Evolutionary conservation across 805 yeast genomes (phyloP), one percentile per base, ranked within the genome.

Genomic region (Candida qinlingensis): DNA sequence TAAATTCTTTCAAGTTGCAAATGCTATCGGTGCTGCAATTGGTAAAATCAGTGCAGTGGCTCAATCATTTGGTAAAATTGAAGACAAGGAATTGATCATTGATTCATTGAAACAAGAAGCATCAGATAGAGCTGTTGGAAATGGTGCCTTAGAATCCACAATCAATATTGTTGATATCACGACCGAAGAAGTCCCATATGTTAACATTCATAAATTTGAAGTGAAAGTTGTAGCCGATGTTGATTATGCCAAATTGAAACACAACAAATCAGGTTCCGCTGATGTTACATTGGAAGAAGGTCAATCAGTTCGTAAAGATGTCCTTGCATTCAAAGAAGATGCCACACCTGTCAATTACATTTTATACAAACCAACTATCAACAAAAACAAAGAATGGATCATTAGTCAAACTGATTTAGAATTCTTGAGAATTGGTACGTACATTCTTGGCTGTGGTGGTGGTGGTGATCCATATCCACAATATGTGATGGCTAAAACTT

Each of bases 361-460:
- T 7, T 37, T 29, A 36, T 57, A 57, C 44, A 51, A 39, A 29
- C 61, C 61, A 12, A 12, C 11, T 7, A 39, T 56, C 39, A 53
- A 50, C 28, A 40, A 39, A 1, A 34, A 50, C 33, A 47, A 45
- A 49, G 45, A 76, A 66, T 57, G 60, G 60, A 37, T 44, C n/a
- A 39, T 57, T 3, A 44, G 50, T 27, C 51, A 49, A 49, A 59
- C 59, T 4, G 79, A 75, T 57, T 52, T 63, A 42, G 77, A 73
- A 35, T 67, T 66, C 49, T 51, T 75, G 11, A 57, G 69, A 35
- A 66, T 72, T 44, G 80, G 79, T 13, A 59, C 71, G 27, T 75
- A 74, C 53, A 72, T 75, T 46, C 64, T 75, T 5, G 80, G 79
- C 6, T 71, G 75, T 58, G 80, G 79, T 4, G 80, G 80, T 10